Base-by-base conservation (phyloP, 371 early-diverging fungal genomes). In the Gilbertella persicaria region DNA sequence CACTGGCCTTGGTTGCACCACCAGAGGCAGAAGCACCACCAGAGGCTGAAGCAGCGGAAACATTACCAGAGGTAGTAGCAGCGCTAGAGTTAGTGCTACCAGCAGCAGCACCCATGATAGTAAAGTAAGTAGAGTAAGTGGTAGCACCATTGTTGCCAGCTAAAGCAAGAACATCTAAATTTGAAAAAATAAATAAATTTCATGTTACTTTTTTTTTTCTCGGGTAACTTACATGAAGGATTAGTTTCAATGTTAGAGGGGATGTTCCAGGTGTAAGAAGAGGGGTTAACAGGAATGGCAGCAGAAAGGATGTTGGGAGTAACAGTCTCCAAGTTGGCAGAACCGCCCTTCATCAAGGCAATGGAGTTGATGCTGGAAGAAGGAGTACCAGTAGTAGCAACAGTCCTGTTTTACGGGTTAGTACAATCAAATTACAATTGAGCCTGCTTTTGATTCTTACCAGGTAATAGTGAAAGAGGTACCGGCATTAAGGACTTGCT, bases 61-160 rank as follows among this genome's bases (percentile, higher is more conserved):
- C 24, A 24, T 19, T 36, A 43, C 36, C 42, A 35, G 36, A n/a
- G 23, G 43, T 23, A 43, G 44, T 6, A 43, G 36, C 5, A 10
- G 21, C 37, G 9, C 5, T 24, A 30, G 17, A 8, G 28, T 24
- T 19, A 25, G 9, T 23, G n/a, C 41, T 29, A 40, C 59, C 58
- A 26, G 63, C 57, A n/a, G 55, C 30, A 33, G 58, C 55, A 40
- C 60, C 68, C 13, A 70, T 39, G 45, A 74, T 74, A 37, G 68
- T 70, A 49, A 74, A 74, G 48, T 70, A 68, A 24, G 71, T 47
- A 49, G 71, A 70, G 53, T 73, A 73, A 24, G 65, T 58, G 20
- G 46, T 20, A 19, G n/a, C 41, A 41, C 68, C 67, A 30, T 67
- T 64, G 56, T 38, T 60, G 54, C 58, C 68, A 14, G 39, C 58